Evolutionary conservation across 495 filamentous ascomycete genomes (phyloP).

Genomic region (Aspergillus baeticus): DNA sequence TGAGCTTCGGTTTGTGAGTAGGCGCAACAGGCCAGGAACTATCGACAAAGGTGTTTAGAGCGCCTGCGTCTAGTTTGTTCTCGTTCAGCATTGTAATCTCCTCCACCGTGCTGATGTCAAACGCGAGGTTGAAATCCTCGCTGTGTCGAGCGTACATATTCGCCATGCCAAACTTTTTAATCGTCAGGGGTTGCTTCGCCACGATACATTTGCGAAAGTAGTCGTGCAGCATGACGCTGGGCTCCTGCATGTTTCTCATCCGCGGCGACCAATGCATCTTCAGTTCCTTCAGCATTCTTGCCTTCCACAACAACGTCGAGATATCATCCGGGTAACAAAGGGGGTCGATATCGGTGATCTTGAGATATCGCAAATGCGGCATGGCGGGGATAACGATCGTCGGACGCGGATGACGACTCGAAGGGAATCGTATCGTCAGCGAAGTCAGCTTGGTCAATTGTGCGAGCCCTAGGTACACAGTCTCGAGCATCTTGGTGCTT

Average conservation of each 20-base stretch:
- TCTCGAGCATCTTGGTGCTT: constrained; percentile 61
- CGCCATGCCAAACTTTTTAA: constrained; percentile 52
- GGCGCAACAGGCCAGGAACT: constrained; percentile 44
- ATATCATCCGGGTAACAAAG: constrained; percentile 67
- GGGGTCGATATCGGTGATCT: constrained; percentile 60
- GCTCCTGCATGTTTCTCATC: constrained; percentile 58
- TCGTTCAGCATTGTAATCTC: constrained; percentile 53
- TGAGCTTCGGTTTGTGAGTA: constrained; percentile 28
- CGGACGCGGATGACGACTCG: constrained; percentile 55
- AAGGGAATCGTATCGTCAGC: constrained; percentile 55
- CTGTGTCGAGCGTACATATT: constrained; percentile 58
- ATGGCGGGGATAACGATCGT: constrained; percentile 57
- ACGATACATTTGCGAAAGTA: constrained; percentile 56
- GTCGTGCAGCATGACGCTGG: constrained; percentile 50
- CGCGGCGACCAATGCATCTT: constrained; percentile 61
- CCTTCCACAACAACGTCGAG: constrained; percentile 51
- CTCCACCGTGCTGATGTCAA: constrained; percentile 41
- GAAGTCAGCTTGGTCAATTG: constrained; percentile 49
- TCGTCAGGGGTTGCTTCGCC: constrained; percentile 38
- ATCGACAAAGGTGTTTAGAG: constrained; percentile 56
- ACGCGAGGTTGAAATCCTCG: constrained; percentile 38
- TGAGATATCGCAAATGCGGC: constrained; percentile 51
- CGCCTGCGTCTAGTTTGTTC: constrained; percentile 35
- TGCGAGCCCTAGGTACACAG: constrained; percentile 54
- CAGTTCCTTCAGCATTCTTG: constrained; percentile 52